Base-by-base conservation (phyloP, 495 filamentous ascomycete species). In the Tuber calosporum region DNA sequence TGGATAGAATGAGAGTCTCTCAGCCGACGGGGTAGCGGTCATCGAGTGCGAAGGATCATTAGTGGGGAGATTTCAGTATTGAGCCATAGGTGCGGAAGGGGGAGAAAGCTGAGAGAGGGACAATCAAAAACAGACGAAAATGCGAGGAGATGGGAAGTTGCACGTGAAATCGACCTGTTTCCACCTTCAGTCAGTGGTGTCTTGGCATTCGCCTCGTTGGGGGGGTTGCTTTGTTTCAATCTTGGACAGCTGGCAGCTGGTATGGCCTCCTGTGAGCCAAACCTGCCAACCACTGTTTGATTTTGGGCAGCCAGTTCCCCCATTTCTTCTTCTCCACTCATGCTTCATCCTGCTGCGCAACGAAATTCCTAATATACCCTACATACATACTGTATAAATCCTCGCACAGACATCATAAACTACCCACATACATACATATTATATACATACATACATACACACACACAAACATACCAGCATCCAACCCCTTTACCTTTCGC, bases 1-100 rank as follows among this genome's bases (percentile, higher is more conserved):
- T 22, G 93, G 93, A 81, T 97, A 97, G 81, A 92, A 88, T 68
- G 80, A 84, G 62, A 83, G 71, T 36, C 68, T 26, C 42, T 73
- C 69, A 42, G 68, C 75, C 73, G 75, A 76, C 74, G 80, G 79
- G 81, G 36, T 37, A 37, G 48, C 75, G 82, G 83, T 87, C 87
- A 89, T 90, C 82, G 87, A 84, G 87, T 84, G 76, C 77, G 82
- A 75, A 69, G 26, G 53, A 62, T 19, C 53, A 62, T 62, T 77
- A 30, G 34, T 17, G 34, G 53, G 30, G 71, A 43, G 43, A n/a
- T 37, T 69, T 69, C 72, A 5, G 22, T 37, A 30, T n/a, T 30
- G 70, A 34, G 34, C 20, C 69, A 45, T 45, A 42, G n/a, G 42
- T 43, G 42, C 20, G 34, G 43, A 48, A 34, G 6, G 8, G 41